phyloP scores from a whole-genome alignment of 2,329 filamentous ascomycete species.

The Ilyonectria mors-panacis region DNA sequence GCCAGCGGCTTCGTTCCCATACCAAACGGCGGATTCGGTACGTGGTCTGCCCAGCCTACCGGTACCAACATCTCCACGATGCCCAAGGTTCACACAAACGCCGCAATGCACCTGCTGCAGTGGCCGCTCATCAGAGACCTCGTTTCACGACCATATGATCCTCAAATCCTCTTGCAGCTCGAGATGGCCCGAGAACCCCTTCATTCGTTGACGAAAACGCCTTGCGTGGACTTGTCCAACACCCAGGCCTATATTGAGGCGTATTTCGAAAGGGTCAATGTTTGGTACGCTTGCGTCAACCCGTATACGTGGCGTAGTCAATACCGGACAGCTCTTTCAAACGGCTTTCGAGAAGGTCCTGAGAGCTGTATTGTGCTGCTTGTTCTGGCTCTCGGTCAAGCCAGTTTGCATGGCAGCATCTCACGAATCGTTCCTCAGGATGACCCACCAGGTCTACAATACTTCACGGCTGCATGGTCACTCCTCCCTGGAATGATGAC shows the following conservation, averaged over 20 bases:
- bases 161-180: constrained; percentile 84
- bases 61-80: constrained; percentile 83
- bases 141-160: constrained; percentile 83
- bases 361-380: constrained; percentile 88
- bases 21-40: constrained; percentile 77
- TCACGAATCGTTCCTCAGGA: constrained; percentile 78
- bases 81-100: constrained; percentile 88
- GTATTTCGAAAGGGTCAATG: constrained; percentile 85
- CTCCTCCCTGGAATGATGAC: constrained; percentile 85
- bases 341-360: constrained; percentile 82
- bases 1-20: constrained; percentile 67
- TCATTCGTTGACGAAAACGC: constrained; percentile 74
- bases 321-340: constrained; percentile 81
- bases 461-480: constrained; percentile 86
- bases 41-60: constrained; percentile 73
- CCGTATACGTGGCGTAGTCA: constrained; percentile 84
- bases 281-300: constrained; percentile 90
- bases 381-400: constrained; percentile 83
- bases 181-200: constrained; percentile 87
- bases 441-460: constrained; percentile 82
- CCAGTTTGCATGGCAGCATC: constrained; percentile 82
- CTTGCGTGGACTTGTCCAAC: constrained; percentile 80
- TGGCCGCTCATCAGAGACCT: constrained; percentile 86
- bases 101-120: constrained; percentile 82
- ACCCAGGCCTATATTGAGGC: constrained; percentile 82